Conservation (phyloP, 345 rosid genomes). For the Murraya paniculata region DNA sequence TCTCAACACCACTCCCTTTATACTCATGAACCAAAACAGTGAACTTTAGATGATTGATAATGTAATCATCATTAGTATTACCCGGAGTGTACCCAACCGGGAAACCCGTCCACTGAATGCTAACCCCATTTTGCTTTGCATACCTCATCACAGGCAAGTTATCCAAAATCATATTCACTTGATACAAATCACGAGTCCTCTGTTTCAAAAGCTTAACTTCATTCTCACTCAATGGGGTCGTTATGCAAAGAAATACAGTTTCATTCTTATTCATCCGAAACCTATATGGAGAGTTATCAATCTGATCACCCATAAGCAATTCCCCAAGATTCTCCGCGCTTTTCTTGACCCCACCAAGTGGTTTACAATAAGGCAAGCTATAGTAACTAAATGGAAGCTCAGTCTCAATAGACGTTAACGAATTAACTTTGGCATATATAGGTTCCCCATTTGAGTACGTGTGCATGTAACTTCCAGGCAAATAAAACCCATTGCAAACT, state of each 20-base stretch:
- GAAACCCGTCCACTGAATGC: conserved; percentile 84
- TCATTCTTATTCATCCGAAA: conserved; percentile 70
- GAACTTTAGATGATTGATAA: conserved; percentile 78
- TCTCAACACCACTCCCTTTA: conserved; percentile 68
- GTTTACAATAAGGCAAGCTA: conserved; percentile 74
- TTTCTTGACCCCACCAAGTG: conserved; percentile 54
- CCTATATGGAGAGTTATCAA: conserved; percentile 78
- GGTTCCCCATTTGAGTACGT: conserved; percentile 51
- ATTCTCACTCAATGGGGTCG: conserved; percentile 50
- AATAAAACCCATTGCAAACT: conserved; percentile 65
- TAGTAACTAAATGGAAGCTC: conserved; percentile 86
- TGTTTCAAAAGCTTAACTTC: conserved; percentile 87
- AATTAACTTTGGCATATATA: conserved; percentile 71
- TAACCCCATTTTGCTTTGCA: conserved; percentile 62
- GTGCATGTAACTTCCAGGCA: conserved; percentile 88
- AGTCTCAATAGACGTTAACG: conserved; percentile 87
- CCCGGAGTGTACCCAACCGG: conserved; percentile 73
- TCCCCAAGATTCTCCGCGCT: conserved; percentile 93
- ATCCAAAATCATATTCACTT: conserved; percentile 85
- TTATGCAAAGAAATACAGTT: conserved; percentile 69
- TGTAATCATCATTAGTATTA: conserved; percentile 69
- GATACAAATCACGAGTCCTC: conserved; percentile 77
- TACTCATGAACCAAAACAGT: conserved; percentile 73
- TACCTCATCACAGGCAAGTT: conserved; percentile 82
- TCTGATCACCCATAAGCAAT: conserved; percentile 90